Evolutionary conservation across 1,284 basidiomycete species (phyloP).

Genomic region (Schizopora paradoxa): DNA sequence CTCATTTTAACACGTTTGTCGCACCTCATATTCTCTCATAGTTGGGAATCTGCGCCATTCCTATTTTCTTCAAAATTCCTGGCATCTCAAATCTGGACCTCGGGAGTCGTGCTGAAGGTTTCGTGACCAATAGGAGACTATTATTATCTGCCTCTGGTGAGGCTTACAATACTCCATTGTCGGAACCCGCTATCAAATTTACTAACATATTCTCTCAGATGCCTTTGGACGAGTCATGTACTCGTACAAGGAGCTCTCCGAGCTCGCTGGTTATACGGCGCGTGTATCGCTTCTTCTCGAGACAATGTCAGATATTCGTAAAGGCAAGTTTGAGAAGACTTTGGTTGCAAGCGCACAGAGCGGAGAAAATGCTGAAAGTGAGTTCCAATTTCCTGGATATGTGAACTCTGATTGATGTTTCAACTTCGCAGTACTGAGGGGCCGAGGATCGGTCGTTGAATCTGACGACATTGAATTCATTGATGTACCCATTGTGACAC

Average conservation of each 20-base stretch:
- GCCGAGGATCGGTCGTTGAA: conserved; percentile 76
- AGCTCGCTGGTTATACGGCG: conserved; percentile 93
- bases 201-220: conserved; percentile 36
- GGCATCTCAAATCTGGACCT: conserved; percentile 67
- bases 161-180: conserved; percentile 4
- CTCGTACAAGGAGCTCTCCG: conserved; percentile 93
- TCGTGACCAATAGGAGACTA: conserved; percentile 91
- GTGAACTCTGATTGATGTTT: conserved; percentile 2
- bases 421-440: conserved; percentile 58
- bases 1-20: not conserved
- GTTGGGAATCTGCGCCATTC: conserved; percentile 90
- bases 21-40: conserved; percentile 25
- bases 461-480: conserved; percentile 90
- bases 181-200: not conserved
- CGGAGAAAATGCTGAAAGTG: conserved; percentile 79
- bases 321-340: conserved; percentile 86
- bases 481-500: conserved; percentile 91
- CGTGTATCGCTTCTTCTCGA: conserved; percentile 87
- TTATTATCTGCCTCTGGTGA: conserved; percentile 76
- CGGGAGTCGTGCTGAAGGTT: conserved; percentile 85
- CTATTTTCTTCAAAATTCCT: conserved; percentile 88
- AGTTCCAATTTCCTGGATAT: conserved; percentile 26
- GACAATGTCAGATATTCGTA: conserved; percentile 85
- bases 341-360: conserved; percentile 71
- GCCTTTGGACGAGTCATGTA: conserved; percentile 87